Percentiles rank a stretch among this genome's conserved stretches.
These are phyloP conservation scores for Corchorus olitorius DNA, from an alignment of 345 rosid genomes.

Conservation along the genomic window DNA sequence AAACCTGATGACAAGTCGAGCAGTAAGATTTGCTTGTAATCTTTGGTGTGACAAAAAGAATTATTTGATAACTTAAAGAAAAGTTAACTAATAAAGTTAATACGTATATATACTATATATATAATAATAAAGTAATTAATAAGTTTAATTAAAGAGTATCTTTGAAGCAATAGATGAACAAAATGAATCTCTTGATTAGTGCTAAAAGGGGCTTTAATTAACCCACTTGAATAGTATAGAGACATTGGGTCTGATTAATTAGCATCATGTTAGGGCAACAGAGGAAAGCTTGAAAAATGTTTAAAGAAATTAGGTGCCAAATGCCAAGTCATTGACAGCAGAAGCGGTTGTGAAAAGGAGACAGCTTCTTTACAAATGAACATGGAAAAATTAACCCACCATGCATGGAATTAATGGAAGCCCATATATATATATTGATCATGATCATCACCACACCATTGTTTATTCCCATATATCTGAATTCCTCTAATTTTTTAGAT, in stretches of 20 bases:
- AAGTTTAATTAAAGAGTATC: no score
- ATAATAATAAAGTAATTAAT: no score
- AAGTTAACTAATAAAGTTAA: no score
- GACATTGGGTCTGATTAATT: background rate
- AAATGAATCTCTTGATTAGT: no score
- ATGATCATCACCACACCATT: background rate
- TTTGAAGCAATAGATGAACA: no score
- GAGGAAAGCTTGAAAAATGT: background rate
- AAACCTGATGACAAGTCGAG: no score
- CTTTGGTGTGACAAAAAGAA: no score
- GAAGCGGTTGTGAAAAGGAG: background rate
- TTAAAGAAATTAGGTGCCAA: background rate
- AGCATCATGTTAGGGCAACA: background rate
- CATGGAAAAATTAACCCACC: background rate
- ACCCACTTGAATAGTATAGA: background rate
- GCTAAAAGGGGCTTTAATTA: background rate
- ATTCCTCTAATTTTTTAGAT: background rate
- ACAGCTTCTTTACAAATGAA: slow-evolving; percentile 6
- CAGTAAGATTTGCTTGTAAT: no score
- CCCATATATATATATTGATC: slow-evolving; percentile 15
- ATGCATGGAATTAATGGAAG: slow-evolving; percentile 8
- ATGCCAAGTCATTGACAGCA: slow-evolving; percentile 12
- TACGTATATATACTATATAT: no score
- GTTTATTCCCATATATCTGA: slow-evolving; percentile 10
- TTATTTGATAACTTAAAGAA: no score